Evolutionary conservation across 768 basidiomycete genomes (phyloP).

Genomic region (Pluteus cervinus): DNA sequence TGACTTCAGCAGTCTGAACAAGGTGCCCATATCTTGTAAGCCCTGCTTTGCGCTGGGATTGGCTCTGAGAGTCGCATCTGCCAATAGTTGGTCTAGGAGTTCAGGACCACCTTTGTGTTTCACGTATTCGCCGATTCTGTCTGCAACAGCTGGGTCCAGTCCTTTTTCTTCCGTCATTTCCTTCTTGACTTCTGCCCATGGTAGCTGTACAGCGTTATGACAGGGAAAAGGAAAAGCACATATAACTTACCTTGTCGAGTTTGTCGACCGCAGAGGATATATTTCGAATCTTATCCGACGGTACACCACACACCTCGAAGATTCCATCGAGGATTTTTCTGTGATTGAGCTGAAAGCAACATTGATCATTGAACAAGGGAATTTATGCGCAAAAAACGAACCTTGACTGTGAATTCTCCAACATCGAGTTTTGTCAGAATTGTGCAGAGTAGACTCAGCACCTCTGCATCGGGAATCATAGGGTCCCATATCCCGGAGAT

Average conservation of each 20-base stretch:
- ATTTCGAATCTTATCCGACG: constrained; percentile 78
- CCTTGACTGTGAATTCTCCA: constrained; percentile 94
- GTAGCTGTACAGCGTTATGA: constrained; percentile 38
- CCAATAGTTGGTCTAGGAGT: constrained; percentile 64
- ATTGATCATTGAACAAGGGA: background rate
- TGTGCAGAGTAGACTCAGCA: constrained; percentile 77
- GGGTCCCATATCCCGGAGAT: constrained; percentile 89
- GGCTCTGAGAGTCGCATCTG: constrained; percentile 56
- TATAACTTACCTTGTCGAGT: constrained; percentile 76
- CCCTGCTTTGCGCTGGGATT: constrained; percentile 79
- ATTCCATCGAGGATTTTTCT: constrained; percentile 96
- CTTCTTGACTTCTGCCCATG: constrained; percentile 89
- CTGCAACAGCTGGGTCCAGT: constrained; percentile 70
- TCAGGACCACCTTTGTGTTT: constrained; percentile 77
- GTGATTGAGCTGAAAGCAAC: constrained; percentile 72
- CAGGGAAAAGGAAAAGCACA: background rate
- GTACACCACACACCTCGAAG: constrained; percentile 94
- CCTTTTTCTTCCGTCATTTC: constrained; percentile 99
- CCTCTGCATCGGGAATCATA: constrained; percentile 96
- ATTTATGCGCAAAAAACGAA: constrained; percentile 16
- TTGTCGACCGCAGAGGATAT: constrained; percentile 99
- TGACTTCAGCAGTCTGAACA: constrained; percentile 78
- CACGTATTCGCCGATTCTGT: constrained; percentile 96
- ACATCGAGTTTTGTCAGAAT: constrained; percentile 80
- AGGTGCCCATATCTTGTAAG: constrained; percentile 75